phyloP scores from a whole-genome alignment of 495 filamentous ascomycete species.

The Pseudevernia furfuracea region DNA sequence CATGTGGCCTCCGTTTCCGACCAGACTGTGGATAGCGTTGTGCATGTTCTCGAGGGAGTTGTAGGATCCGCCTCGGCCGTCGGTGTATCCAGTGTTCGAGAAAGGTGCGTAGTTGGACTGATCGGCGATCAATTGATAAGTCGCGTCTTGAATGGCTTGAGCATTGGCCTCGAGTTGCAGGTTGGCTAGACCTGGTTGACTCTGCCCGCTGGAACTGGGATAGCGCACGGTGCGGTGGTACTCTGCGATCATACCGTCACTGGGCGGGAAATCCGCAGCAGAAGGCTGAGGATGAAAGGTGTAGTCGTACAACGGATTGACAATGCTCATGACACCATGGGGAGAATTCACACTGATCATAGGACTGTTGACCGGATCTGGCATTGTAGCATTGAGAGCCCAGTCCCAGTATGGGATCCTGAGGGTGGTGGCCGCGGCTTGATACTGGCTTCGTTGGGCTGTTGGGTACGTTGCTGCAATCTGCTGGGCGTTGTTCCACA shows the following conservation, averaged over 20 bases:
- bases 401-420: constrained; percentile 54
- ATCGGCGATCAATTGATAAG: constrained; percentile 23
- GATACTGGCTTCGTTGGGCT: constrained; percentile 24
- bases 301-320: constrained; percentile 35
- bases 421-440: constrained; percentile 41
- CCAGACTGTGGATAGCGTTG: constrained; percentile 51
- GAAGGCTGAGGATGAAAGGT: constrained; percentile 29
- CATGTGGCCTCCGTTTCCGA: constrained; percentile 60
- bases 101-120: constrained; percentile 24
- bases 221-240: constrained; percentile 24
- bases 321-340: constrained; percentile 27
- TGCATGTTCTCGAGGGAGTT: constrained; percentile 39
- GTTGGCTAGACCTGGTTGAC: constrained; percentile 23
- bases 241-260: constrained; percentile 16
- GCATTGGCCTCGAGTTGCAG: constrained; percentile 22
- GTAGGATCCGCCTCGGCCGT: constrained; percentile 11
- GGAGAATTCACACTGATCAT: constrained; percentile 37
- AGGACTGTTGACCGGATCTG: constrained; percentile 30
- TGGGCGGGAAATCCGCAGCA: constrained; percentile 24
- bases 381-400: constrained; percentile 37
- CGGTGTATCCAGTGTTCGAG: constrained; percentile 25
- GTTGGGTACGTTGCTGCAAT: constrained; percentile 29
- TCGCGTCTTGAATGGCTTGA: constrained; percentile 19
- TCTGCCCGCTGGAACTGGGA: constrained; percentile 19
- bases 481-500: constrained; percentile 29